These are phyloP conservation scores for Aureobasidium sp. DNA, from an alignment of 2,329 filamentous ascomycete genomes.

Conservation along the genomic window DNA sequence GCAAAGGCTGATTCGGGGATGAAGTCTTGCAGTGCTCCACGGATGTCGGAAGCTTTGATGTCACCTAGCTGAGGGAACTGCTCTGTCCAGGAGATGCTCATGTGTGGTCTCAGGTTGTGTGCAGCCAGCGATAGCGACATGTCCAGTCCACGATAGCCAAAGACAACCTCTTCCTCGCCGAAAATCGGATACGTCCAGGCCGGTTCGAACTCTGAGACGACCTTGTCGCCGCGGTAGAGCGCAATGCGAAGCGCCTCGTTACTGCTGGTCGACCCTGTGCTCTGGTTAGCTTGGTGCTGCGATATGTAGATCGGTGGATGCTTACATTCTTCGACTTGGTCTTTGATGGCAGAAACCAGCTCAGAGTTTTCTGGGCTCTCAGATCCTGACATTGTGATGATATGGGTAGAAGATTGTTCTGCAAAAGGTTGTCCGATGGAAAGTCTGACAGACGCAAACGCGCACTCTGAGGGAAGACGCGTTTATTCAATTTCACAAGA, in stretches of 20 bases:
- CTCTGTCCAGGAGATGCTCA: constrained; percentile 62
- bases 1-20: constrained; percentile 46
- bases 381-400: constrained; percentile 1
- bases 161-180: constrained; percentile 83
- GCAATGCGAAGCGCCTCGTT: constrained; percentile 56
- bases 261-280: constrained; percentile 45
- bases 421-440: background rate
- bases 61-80: constrained; percentile 63
- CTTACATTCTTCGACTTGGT: constrained; percentile 15
- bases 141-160: constrained; percentile 75
- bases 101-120: constrained; percentile 69
- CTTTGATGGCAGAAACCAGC: constrained; percentile 5
- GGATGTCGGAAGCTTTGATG: constrained; percentile 60
- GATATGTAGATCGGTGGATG: background rate
- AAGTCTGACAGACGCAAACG: background rate
- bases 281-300: background rate
- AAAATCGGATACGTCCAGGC: constrained; percentile 88
- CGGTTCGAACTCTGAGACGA: constrained; percentile 66
- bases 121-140: constrained; percentile 63
- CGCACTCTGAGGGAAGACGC: background rate
- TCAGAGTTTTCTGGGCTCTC: constrained; percentile 10
- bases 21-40: constrained; percentile 54
- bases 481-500: background rate
- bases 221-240: constrained; percentile 43
- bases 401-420: background rate